phyloP scores from a whole-genome alignment of 495 filamentous ascomycete species.

The Penicillium roqueforti region DNA sequence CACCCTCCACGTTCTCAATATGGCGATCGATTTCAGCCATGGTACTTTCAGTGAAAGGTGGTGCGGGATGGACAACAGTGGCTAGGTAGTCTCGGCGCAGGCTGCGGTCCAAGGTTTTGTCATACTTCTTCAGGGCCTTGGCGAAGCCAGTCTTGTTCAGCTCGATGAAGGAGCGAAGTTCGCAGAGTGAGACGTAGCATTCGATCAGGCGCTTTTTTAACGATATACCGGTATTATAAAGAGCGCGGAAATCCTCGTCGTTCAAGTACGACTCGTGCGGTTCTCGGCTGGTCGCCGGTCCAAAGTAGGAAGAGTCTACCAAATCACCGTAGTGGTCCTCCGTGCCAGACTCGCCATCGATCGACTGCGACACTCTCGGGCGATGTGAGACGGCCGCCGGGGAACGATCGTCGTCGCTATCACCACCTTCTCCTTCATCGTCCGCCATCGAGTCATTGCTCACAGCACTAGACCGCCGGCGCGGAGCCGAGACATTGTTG shows the following conservation, averaged over 20 bases:
- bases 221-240: constrained; percentile 79
- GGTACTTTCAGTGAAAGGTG: constrained; percentile 71
- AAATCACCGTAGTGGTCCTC: constrained; percentile 47
- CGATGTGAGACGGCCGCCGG: constrained; percentile 7
- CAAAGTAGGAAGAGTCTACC: constrained; percentile 34
- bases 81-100: constrained; percentile 73
- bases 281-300: constrained; percentile 20
- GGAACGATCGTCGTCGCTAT: constrained; percentile 43
- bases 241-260: constrained; percentile 61
- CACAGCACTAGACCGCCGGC: constrained; percentile 46
- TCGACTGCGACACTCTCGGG: constrained; percentile 23
- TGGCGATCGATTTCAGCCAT: constrained; percentile 64
- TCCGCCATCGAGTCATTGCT: constrained; percentile 44
- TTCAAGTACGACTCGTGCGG: constrained; percentile 59
- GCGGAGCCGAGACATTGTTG: constrained; percentile 41
- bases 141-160: constrained; percentile 94
- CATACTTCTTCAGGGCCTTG: constrained; percentile 97
- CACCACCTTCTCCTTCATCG: constrained; percentile 54
- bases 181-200: constrained; percentile 89
- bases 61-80: constrained; percentile 62
- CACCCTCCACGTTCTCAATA: constrained; percentile 66
- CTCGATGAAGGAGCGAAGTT: constrained; percentile 92
- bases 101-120: constrained; percentile 85
- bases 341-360: constrained; percentile 26
- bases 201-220: constrained; percentile 86